Conservation (phyloP, 352 stramenopile species). For the Phytophthora kernoviae region DNA sequence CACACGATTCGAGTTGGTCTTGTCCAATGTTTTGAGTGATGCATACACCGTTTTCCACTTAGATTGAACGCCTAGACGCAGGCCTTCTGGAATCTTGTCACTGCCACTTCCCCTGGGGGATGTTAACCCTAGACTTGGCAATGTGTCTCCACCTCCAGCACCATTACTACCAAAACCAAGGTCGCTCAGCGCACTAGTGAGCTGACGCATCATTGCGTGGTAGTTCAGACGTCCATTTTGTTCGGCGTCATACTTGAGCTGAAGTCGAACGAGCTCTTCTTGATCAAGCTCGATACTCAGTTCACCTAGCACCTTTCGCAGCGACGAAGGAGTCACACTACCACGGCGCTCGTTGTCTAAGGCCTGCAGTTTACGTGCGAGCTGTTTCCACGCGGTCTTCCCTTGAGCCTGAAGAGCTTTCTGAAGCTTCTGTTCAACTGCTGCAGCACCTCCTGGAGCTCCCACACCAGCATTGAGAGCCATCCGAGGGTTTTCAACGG, state of each 20-base stretch:
- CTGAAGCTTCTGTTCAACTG: constrained; percentile 72
- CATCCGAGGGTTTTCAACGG: constrained; percentile 27
- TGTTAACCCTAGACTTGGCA: constrained; percentile 33
- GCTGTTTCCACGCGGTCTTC: constrained; percentile 62
- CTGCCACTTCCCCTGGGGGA: constrained; percentile 16
- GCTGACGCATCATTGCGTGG: constrained; percentile 60
- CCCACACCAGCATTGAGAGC: constrained; percentile 40
- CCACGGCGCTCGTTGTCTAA: constrained; percentile 63
- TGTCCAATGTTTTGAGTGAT: constrained; percentile 71
- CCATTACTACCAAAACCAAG: constrained; percentile 9
- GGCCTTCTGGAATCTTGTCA: constrained; percentile 40
- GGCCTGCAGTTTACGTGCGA: constrained; percentile 62
- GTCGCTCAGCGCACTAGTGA: constrained; percentile 63
- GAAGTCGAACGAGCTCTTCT: constrained; percentile 68
- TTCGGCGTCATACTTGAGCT: constrained; percentile 79
- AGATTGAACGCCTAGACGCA: constrained; percentile 57
- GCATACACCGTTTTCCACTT: constrained; percentile 81
- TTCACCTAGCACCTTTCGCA: constrained; percentile 70
- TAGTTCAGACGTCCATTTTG: constrained; percentile 76
- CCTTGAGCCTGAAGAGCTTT: constrained; percentile 51
- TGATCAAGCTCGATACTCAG: constrained; percentile 55
- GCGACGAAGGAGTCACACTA: constrained; percentile 45
- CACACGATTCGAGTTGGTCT: constrained; percentile 50
- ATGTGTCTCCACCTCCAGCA: constrained; percentile 6
- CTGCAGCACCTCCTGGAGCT: constrained; percentile 31